Evolutionary conservation across 352 stramenopile species (phyloP).

Genomic region (Phytophthora cactorum): DNA sequence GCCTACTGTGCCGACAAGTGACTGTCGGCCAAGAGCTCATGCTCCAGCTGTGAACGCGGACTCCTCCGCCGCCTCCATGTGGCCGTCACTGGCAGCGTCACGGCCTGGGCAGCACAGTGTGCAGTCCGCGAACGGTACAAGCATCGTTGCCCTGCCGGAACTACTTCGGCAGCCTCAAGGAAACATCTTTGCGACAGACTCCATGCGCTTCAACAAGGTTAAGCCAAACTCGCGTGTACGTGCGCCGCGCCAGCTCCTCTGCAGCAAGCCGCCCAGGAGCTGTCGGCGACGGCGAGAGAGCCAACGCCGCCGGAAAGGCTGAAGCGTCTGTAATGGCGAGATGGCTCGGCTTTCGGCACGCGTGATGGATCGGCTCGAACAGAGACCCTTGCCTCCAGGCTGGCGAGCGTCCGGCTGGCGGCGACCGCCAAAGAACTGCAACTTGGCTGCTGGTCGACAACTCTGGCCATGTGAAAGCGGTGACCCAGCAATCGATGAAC

Average conservation of each 20-base stretch:
- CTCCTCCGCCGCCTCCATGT: background rate
- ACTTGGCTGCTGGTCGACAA: background rate
- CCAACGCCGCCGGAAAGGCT: too few relatives aligned
- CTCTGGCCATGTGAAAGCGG: background rate
- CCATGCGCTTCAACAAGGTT: background rate
- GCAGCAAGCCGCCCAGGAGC: constrained; percentile 14
- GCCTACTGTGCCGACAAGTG: background rate
- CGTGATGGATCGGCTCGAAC: constrained; percentile 23
- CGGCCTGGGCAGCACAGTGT: background rate
- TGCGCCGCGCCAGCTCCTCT: constrained; percentile 24
- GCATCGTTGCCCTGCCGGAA: background rate
- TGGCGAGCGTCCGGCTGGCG: background rate
- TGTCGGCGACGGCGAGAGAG: constrained; percentile 2
- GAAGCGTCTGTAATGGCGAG: constrained; percentile 19
- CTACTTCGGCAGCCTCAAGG: background rate
- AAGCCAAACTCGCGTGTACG: constrained; percentile 4
- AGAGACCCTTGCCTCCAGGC: constrained; percentile 1
- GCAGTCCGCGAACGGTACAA: constrained; percentile 1
- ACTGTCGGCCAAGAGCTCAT: constrained; percentile 11
- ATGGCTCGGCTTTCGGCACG: constrained; percentile 25
- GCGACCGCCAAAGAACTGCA: constrained; percentile 1
- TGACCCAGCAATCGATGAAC: background rate
- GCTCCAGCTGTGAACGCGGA: constrained; percentile 21
- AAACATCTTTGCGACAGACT: background rate
- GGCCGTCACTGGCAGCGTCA: background rate